These are phyloP conservation scores for Hericium rajendrae DNA, from an alignment of 768 basidiomycete genomes.

Conservation along the genomic window DNA sequence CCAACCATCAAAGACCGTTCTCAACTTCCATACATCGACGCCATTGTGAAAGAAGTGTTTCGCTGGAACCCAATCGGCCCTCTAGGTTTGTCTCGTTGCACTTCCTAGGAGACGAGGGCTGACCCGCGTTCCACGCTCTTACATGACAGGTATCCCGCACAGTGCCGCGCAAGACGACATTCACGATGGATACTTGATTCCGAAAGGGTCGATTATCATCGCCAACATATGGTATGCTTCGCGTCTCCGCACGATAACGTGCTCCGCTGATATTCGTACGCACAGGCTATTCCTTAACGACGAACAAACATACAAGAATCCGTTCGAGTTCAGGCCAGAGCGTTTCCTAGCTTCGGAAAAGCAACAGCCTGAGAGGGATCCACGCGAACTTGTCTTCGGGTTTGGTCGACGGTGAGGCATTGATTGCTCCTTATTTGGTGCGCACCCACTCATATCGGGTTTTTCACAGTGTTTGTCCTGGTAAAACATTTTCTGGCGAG, in stretches of 20 bases:
- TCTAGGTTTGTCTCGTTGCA: neutral
- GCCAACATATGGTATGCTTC: constrained; percentile 25
- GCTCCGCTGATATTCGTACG: no score
- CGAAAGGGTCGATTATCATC: constrained; percentile 27
- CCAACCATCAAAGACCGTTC: constrained; percentile 13
- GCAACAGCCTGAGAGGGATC: constrained; percentile 14
- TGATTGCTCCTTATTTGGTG: neutral
- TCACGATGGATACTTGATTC: constrained; percentile 28
- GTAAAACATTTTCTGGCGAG: neutral
- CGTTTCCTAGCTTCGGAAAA: constrained; percentile 18
- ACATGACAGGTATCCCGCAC: constrained; percentile 24
- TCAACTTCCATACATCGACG: constrained; percentile 14
- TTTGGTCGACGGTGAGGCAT: constrained; percentile 17
- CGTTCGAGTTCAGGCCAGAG: constrained; percentile 20
- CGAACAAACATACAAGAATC: constrained; percentile 18
- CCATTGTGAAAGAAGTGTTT: constrained; percentile 16
- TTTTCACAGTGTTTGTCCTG: neutral
- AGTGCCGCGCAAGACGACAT: constrained; percentile 25
- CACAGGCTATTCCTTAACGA: constrained; percentile 23
- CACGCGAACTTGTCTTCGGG: constrained; percentile 15
- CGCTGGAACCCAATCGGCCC: constrained; percentile 16
- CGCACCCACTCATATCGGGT: no score
- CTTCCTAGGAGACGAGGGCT: neutral
- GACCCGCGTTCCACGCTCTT: neutral
- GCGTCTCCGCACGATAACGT: neutral